Evolutionary conservation across 495 filamentous ascomycete species (phyloP).

Genomic region (Tuber melanosporum): DNA sequence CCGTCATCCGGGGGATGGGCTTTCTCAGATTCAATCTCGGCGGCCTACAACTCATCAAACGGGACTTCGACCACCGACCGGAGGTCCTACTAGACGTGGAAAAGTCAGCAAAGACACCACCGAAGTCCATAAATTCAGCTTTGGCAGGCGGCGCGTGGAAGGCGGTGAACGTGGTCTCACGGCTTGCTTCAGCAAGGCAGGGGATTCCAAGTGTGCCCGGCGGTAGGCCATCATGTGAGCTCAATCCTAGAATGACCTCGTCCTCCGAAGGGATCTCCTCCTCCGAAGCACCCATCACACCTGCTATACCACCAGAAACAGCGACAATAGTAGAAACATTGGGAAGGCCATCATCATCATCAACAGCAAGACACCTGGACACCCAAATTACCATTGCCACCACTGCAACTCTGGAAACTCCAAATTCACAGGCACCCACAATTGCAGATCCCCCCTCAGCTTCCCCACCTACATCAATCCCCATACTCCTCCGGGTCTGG

Average conservation of each 20-base stretch:
- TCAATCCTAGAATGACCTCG: not conserved
- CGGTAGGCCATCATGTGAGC: not conserved
- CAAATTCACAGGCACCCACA: not conserved
- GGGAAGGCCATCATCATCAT: not conserved
- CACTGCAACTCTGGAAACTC: not conserved
- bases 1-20: not conserved
- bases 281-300: not conserved
- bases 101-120: slow-evolving; percentile 15
- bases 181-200: not conserved
- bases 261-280: not conserved
- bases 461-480: not conserved
- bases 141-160: slow-evolving; percentile 7
- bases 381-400: not conserved
- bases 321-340: not conserved
- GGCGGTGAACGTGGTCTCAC: not conserved
- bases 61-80: slow-evolving; percentile 26
- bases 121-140: not conserved
- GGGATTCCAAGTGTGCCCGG: not conserved
- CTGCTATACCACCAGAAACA: not conserved
- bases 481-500: slow-evolving; percentile 26
- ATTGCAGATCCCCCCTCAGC: not conserved
- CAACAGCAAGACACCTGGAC: not conserved
- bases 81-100: slow-evolving; percentile 23
- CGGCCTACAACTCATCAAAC: slow-evolving; percentile 35
- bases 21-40: slow-evolving; percentile 33